phyloP scores from a whole-genome alignment of 2,329 filamentous ascomycete species.

The Harringtonia lauricola region DNA sequence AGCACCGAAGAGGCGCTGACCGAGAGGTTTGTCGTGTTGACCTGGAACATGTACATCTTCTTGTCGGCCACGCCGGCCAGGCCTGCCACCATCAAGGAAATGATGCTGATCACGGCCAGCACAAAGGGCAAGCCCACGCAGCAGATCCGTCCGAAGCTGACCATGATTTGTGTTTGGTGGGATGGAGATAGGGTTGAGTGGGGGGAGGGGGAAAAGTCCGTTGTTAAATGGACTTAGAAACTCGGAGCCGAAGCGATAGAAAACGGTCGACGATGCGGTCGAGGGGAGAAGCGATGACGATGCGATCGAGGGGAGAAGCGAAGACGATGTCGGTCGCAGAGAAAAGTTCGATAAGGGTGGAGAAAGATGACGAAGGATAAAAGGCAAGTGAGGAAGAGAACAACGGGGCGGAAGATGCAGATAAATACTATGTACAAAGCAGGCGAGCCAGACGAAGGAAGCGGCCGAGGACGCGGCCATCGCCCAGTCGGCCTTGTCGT shows the following conservation, averaged over 20 bases:
- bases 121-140: slow-evolving; percentile 83
- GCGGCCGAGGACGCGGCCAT: no score
- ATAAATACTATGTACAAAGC: no score
- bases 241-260: no score
- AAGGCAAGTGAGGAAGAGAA: no score
- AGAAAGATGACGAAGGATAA: neutral
- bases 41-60: slow-evolving; percentile 44
- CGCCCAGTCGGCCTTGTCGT: no score
- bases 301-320: neutral
- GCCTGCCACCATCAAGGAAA: slow-evolving; percentile 52
- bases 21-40: slow-evolving; percentile 52
- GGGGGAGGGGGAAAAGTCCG: no score
- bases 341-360: neutral
- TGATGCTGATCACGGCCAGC: slow-evolving; percentile 65
- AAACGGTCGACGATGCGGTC: no score
- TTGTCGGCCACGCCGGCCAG: slow-evolving; percentile 46
- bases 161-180: slow-evolving; percentile 14
- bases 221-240: no score
- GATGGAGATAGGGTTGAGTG: neutral
- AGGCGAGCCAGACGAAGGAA: no score
- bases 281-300: no score
- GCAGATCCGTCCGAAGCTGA: slow-evolving; percentile 57
- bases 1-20: slow-evolving; percentile 16
- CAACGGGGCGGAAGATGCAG: neutral
- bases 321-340: neutral